phyloP scores from a whole-genome alignment of 192 early-diverging fungal species.

The Coemansia sp. region DNA sequence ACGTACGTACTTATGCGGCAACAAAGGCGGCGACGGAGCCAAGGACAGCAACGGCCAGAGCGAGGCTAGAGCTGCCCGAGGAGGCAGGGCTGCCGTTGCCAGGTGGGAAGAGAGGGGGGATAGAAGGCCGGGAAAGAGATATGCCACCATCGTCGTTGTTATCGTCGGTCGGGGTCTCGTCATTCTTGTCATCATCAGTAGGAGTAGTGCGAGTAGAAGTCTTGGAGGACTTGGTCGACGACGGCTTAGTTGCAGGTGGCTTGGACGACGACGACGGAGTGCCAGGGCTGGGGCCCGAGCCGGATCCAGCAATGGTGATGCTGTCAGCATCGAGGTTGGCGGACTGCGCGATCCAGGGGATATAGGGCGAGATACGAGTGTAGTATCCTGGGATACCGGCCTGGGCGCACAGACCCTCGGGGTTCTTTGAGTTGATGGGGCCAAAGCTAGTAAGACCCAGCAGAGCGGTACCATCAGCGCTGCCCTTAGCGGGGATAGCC shows the following conservation, averaged over 20 bases:
- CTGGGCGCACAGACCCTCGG: conserved; percentile 29
- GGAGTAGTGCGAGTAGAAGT: background rate
- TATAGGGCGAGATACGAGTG: conserved; percentile 41
- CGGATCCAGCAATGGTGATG: conserved; percentile 11
- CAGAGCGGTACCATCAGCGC: conserved; percentile 16
- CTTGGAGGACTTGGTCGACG: background rate
- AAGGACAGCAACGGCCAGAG: background rate
- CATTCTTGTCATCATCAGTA: background rate
- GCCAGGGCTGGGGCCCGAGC: background rate
- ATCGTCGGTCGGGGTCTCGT: background rate
- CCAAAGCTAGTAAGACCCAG: conserved; percentile 47
- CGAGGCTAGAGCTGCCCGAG: background rate
- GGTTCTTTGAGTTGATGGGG: conserved; percentile 18
- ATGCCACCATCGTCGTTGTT: background rate
- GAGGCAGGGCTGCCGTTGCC: background rate
- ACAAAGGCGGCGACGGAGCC: conserved; percentile 5
- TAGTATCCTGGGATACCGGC: conserved; percentile 41
- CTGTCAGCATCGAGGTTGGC: conserved; percentile 16
- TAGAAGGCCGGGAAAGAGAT: background rate
- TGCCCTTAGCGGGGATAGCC: conserved; percentile 21
- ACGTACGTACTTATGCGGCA: background rate
- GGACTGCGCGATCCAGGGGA: conserved; percentile 36
- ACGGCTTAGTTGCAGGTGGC: background rate
- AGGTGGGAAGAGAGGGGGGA: background rate
- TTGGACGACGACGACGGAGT: background rate